Evolutionary conservation across 164 flowering plant species (phyloP).

Genomic region (Liriodendron chinense): DNA sequence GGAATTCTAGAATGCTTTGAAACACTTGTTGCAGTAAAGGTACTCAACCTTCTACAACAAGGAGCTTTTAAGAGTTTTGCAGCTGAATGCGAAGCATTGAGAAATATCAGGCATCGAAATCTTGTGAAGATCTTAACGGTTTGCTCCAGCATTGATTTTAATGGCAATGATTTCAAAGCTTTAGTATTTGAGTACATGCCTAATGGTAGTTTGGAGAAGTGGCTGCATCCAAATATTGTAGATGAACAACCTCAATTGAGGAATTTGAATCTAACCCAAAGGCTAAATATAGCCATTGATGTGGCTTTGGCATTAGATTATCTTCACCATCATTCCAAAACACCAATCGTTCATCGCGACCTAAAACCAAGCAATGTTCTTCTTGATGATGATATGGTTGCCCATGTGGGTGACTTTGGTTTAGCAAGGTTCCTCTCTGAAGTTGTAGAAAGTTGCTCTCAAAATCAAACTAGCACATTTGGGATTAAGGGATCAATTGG

Average conservation of each 20-base stretch:
- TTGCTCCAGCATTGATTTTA: slow-evolving; percentile 14
- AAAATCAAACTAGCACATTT: slow-evolving; percentile 10
- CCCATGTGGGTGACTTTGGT: slow-evolving; percentile 32
- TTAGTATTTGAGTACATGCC: slow-evolving; percentile 21
- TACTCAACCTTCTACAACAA: slow-evolving; percentile 15
- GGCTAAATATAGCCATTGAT: slow-evolving; percentile 27
- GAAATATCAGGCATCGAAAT: slow-evolving; percentile 14
- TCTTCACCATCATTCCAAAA: slow-evolving; percentile 24
- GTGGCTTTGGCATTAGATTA: slow-evolving; percentile 30
- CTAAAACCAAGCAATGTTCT: slow-evolving; percentile 37
- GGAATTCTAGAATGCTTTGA: slow-evolving; percentile 6
- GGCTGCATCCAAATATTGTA: slow-evolving; percentile 13
- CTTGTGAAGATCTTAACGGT: slow-evolving; percentile 17
- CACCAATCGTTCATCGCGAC: slow-evolving; percentile 28
- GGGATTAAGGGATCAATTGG: slow-evolving; percentile 26
- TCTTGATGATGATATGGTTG: slow-evolving; percentile 30
- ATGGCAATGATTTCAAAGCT: slow-evolving; percentile 23
- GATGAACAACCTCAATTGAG: neutral
- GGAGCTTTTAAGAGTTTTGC: slow-evolving; percentile 23
- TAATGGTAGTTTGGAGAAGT: slow-evolving; percentile 21
- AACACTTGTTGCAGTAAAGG: slow-evolving; percentile 16
- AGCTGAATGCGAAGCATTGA: slow-evolving; percentile 16
- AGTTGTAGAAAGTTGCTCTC: no score
- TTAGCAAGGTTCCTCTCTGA: slow-evolving; percentile 17
- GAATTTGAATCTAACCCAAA: slow-evolving; percentile 15